These are phyloP conservation scores for Goniomonas avonlea DNA, from an alignment of 78 protist genomes.

Conservation along the genomic window DNA sequence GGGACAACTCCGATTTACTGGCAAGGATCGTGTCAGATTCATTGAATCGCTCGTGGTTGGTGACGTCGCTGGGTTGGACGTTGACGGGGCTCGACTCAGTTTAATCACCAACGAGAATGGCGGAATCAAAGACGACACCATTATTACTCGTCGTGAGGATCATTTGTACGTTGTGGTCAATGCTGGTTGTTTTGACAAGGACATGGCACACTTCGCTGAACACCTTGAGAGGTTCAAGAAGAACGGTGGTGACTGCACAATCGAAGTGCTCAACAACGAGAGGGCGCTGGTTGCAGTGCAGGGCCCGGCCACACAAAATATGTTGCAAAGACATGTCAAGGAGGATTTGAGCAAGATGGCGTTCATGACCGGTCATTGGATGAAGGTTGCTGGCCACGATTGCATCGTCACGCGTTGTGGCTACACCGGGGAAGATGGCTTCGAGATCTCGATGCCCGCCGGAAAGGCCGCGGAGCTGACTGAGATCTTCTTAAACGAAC, in stretches of 20 bases:
- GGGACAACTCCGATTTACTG: slow-evolving; percentile 62
- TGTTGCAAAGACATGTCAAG: slow-evolving; percentile 12
- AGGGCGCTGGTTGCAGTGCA: not conserved
- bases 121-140: not conserved
- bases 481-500: not conserved
- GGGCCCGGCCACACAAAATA: slow-evolving; percentile 39
- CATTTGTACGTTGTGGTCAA: not conserved
- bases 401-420: slow-evolving; percentile 70
- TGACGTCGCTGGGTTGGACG: slow-evolving; percentile 50
- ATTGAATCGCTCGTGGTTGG: slow-evolving; percentile 68
- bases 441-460: slow-evolving; percentile 74
- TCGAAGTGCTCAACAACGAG: not conserved
- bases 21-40: slow-evolving; percentile 71
- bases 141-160: not conserved
- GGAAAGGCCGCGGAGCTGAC: not conserved
- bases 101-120: not conserved
- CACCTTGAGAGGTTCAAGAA: not conserved
- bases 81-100: slow-evolving; percentile 19
- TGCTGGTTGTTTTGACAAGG: not conserved
- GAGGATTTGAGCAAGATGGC: slow-evolving; percentile 43
- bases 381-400: not conserved
- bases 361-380: slow-evolving; percentile 55
- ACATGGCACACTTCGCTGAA: not conserved
- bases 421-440: slow-evolving; percentile 98
- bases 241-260: not conserved